Evolutionary conservation across 495 filamentous ascomycete species (phyloP), one percentile per base, ranked within the genome.

Genomic region (Penicillium psychrofluorescens): DNA sequence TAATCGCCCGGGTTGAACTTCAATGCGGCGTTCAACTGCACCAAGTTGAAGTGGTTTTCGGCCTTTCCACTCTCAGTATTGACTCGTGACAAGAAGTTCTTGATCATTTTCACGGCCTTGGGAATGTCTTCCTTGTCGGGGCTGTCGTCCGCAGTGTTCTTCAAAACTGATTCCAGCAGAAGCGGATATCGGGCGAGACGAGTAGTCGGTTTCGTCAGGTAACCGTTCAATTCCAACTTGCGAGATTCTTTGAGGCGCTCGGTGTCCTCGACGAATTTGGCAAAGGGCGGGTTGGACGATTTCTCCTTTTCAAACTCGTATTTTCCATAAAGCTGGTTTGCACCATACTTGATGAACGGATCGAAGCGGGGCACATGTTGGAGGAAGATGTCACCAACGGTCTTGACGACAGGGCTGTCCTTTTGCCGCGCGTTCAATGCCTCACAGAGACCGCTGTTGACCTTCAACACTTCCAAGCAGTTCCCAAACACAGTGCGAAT

Each of bases 221-320:
- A 99, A 47, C 94, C 94, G 64, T 99, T 99, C 38, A 99, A 70
- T 64, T 99, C 94, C 29, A 99, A 71, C 67, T 99, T 99, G 35
- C 94, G 78, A 2, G 90, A 95, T 61, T 99, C 94, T 56, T 95
- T 95, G 48, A 95, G 78, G 41, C 94, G 80, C 58, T 99, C 94
- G 1, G 91, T 94, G 54, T 99, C 91, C 49, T 99, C 94, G 14
- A 97, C 94, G 53, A 99, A 97, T 55, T 83, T 85, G 28, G 84
- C 71, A 59, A 99, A 99, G 28, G 71, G 77, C 6, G 84, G 80
- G 51, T 99, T 99, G 38, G 82, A 79, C 9, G 83, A 77, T 50
- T 90, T 88, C 67, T 99, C 94, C 50, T 90, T 91, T 62, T 99
- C 94, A 62, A 97, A 99, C 56, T 97, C 94, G 47, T 90, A 95